Evolutionary conservation across 306 rosid species (phyloP), one percentile per base, ranked within the genome.

Genomic region (Vigna nakashimae): DNA sequence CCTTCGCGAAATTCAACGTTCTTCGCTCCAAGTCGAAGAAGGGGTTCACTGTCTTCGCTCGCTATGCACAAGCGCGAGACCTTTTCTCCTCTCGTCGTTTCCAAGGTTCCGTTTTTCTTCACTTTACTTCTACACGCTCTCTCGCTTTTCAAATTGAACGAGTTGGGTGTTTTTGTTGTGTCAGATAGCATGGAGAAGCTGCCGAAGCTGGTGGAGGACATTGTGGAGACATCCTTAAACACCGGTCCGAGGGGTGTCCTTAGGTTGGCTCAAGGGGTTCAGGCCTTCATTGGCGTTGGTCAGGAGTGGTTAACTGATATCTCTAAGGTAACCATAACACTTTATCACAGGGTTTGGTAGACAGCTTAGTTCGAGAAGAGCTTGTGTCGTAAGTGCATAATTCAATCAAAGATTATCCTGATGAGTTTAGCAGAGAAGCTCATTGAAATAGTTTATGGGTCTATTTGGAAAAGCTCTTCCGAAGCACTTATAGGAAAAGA

Each of bases 201-300:
- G 68, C 99, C 99, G 40, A 92, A 88, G 80, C 85, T 95, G 82
- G 87, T 95, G 78, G 99, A 95, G 81, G 99, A 95, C 83, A 92
- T 95, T 81, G 84, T 92, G 43, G 91, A 86, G 83, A 95, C 98
- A 73, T 91, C 99, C 40, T 55, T 92, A 42, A 71, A 82, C 68
- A 95, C 99, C 1, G 99, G 98, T 73, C 98, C 99, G 9, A 85
- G 97, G 50, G 99, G 98, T 52, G 91, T 90, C 58, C 40, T 92
- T 26, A 88, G 98, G 83, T 65, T 95, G 83, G 98, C 85, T 74
- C 99, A 95, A 83, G 98, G 96, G 18, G 82, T 95, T 82, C 98
- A 91, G 84, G 99, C 92, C 16, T 87, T 95, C 64, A 2, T 95
- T 18, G 98, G 96, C 13, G 98, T 95, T 59, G 94, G 99, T 75